These are phyloP conservation scores for Auricularia heimuer DNA, from an alignment of 768 basidiomycete species.

Conservation along the genomic window DNA sequence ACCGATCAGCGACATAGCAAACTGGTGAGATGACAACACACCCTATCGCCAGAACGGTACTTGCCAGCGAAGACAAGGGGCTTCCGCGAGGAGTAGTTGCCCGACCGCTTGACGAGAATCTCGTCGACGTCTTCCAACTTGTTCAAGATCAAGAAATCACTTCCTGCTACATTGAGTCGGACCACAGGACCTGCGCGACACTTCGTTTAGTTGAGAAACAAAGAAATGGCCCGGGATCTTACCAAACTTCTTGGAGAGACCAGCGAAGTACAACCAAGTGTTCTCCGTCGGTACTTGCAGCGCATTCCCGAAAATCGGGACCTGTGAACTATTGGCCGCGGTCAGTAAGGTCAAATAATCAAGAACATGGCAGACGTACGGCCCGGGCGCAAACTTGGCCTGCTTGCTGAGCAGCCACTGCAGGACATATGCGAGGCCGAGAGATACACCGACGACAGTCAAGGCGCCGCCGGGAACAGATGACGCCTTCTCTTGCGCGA, in stretches of 20 bases:
- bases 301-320: conserved; percentile 1
- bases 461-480: neutral
- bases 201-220: no score
- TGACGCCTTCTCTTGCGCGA: neutral
- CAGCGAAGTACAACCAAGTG: conserved; percentile 11
- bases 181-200: conserved; percentile 8
- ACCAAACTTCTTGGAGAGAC: conserved; percentile 7
- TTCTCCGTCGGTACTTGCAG: conserved; percentile 7
- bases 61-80: conserved; percentile 14
- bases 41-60: conserved; percentile 12
- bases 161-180: conserved; percentile 4
- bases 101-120: conserved; percentile 7
- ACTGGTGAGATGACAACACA: neutral
- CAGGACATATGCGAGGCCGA: neutral
- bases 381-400: neutral
- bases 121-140: conserved; percentile 10
- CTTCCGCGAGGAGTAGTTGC: conserved; percentile 10
- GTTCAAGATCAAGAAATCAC: conserved; percentile 8
- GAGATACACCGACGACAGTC: neutral
- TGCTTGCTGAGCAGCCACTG: neutral
- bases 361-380: neutral
- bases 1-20: neutral
- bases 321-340: conserved; percentile 4
- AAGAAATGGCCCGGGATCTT: neutral
- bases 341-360: neutral